Evolutionary conservation across 371 early-diverging fungal genomes (phyloP).

Genomic region (Mortierella sp.): DNA sequence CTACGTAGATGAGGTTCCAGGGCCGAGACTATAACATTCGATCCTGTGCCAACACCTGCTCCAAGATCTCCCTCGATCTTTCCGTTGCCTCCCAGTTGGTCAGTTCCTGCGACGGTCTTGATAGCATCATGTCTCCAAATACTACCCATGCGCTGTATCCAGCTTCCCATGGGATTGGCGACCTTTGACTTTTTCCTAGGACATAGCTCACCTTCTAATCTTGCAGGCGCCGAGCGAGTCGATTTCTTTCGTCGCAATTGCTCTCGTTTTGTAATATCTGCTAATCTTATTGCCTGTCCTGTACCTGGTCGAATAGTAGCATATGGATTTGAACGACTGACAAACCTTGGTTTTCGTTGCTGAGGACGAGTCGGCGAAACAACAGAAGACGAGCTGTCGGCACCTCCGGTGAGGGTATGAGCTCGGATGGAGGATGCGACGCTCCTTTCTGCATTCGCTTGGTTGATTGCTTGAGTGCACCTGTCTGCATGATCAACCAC

Average conservation of each 20-base stretch:
- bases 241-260: not conserved
- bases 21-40: not conserved
- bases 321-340: not conserved
- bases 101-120: not conserved
- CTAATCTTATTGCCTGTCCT: not conserved
- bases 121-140: not conserved
- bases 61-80: not conserved
- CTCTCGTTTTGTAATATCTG: not conserved
- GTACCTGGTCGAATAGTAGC: not conserved
- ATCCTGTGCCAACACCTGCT: not conserved
- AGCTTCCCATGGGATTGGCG: not conserved
- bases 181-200: not conserved
- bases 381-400: not conserved
- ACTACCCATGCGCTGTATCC: not conserved
- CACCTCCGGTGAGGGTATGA: not conserved
- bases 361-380: not conserved
- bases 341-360: not conserved
- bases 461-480: slow-evolving; percentile 18
- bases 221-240: not conserved
- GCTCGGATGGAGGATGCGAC: not conserved
- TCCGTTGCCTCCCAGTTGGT: not conserved
- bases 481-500: slow-evolving; percentile 26
- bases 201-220: not conserved
- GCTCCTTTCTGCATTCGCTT: not conserved
- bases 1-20: not conserved